phyloP scores from a whole-genome alignment of 345 rosid genomes.

The Eucalyptus guilfoylei region DNA sequence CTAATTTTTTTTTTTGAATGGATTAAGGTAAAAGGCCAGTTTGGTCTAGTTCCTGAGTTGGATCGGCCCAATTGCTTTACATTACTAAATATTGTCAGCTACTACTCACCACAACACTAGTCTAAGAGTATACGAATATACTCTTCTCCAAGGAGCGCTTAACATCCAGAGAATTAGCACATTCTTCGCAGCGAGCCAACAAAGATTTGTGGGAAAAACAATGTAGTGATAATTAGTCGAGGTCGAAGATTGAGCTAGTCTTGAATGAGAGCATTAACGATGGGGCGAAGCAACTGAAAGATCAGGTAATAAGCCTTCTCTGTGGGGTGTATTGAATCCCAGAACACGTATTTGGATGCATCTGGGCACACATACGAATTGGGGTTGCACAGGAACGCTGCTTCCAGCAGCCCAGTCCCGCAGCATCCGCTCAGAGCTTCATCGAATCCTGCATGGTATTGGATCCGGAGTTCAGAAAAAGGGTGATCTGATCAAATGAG shows the following conservation, averaged over 20 bases:
- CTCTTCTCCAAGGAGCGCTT: not conserved
- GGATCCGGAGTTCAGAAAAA: not conserved
- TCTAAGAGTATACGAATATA: not conserved
- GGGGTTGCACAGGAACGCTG: conserved; percentile 48
- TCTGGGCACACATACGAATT: conserved; percentile 46
- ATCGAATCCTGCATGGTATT: conserved; percentile 31
- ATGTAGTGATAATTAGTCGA: not conserved
- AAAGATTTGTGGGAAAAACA: not conserved
- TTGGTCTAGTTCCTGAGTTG: not conserved
- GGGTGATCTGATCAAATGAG: not conserved
- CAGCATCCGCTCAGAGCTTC: conserved; percentile 60
- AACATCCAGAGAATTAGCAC: not conserved
- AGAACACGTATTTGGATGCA: conserved; percentile 62
- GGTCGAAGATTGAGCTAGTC: not conserved
- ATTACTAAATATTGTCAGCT: not conserved
- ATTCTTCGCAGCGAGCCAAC: not conserved
- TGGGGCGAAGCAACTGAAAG: conserved; percentile 15
- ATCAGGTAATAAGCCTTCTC: conserved; percentile 31
- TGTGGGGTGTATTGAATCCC: conserved; percentile 85
- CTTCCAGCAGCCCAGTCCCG: conserved; percentile 63
- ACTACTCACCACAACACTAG: not conserved
- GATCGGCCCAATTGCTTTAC: not conserved
- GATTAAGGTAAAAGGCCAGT: not conserved
- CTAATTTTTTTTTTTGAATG: not conserved
- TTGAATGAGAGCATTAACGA: conserved; percentile 10